Percentiles rank a stretch among this genome's conserved stretches.
Conservation (phyloP, 73 alveolate species). For the Effrenium voratum region DNA sequence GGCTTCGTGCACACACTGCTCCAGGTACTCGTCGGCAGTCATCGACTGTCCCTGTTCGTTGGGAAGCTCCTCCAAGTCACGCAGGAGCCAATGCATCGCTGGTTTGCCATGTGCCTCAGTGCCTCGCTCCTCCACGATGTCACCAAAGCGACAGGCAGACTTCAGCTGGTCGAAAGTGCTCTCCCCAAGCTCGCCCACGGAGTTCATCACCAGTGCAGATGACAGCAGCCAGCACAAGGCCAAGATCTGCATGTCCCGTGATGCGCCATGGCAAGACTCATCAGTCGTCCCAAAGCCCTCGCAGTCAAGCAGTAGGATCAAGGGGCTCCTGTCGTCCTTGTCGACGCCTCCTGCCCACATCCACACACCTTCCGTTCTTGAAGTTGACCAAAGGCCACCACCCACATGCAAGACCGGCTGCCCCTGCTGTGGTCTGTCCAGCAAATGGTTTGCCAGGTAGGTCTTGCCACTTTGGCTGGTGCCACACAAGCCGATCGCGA, state of each 20-base stretch:
- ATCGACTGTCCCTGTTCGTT: slow-evolving; percentile 28
- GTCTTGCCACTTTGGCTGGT: slow-evolving; percentile 86
- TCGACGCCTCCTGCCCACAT: slow-evolving; percentile 90
- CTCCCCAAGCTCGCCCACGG: slow-evolving; percentile 33
- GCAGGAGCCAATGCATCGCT: slow-evolving; percentile 80
- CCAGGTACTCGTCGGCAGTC: slow-evolving; percentile 85
- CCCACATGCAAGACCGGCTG: slow-evolving; percentile 77
- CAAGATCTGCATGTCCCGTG: slow-evolving; percentile 85
- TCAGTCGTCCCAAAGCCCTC: slow-evolving; percentile 7
- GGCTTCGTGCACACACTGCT: slow-evolving; percentile 47
- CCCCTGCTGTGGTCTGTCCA: slow-evolving; percentile 74
- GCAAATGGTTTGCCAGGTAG: slow-evolving; percentile 61
- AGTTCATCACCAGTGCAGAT: slow-evolving; percentile 37
- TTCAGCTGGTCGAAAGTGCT: slow-evolving; percentile 59
- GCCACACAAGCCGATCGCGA: slow-evolving; percentile 75
- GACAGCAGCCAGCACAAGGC: slow-evolving; percentile 70
- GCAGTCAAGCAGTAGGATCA: slow-evolving; percentile 73
- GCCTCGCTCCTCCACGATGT: slow-evolving; percentile 85
- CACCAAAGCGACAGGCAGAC: slow-evolving; percentile 82
- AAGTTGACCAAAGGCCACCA: slow-evolving; percentile 32
- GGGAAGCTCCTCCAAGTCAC: slow-evolving; percentile 58
- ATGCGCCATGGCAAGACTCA: slow-evolving; percentile 40
- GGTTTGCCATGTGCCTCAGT: slow-evolving; percentile 88
- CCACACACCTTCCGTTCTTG: slow-evolving; percentile 90
- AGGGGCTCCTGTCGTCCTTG: slow-evolving; percentile 88